Evolutionary conservation across 768 basidiomycete genomes (phyloP).

Genomic region (Naganishia onofrii): DNA sequence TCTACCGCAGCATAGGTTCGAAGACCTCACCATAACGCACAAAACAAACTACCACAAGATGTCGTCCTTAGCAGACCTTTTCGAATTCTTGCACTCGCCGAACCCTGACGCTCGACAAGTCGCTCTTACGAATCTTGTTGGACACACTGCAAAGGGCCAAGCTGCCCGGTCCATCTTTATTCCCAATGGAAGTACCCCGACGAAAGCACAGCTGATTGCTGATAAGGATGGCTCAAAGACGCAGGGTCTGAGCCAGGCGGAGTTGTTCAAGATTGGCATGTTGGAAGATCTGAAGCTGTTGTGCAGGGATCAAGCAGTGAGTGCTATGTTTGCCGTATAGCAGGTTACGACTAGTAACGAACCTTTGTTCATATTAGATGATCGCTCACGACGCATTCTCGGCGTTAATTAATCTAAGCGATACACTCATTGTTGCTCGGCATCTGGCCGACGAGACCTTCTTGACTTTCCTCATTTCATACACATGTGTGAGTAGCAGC

Average conservation of each 20-base stretch:
- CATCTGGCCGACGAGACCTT: constrained; percentile 71
- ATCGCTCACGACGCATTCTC: constrained; percentile 93
- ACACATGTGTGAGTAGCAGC: constrained; percentile 73
- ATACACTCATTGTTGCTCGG: constrained; percentile 67
- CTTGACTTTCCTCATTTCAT: constrained; percentile 76
- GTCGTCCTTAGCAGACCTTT: constrained; percentile 60
- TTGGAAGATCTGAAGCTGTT: constrained; percentile 77
- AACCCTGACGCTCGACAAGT: constrained; percentile 85
- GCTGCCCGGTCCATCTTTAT: constrained; percentile 75
- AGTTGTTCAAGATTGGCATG: constrained; percentile 57
- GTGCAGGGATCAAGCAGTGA: constrained; percentile 81
- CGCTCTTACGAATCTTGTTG: constrained; percentile 76
- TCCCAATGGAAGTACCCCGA: constrained; percentile 61
- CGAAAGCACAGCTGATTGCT: constrained; percentile 53
- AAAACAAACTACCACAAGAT: constrained; percentile 31
- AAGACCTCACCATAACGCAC: not conserved
- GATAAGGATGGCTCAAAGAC: constrained; percentile 34
- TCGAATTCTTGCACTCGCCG: constrained; percentile 77
- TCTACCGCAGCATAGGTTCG: no score
- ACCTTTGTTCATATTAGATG: constrained; percentile 56
- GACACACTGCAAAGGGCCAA: constrained; percentile 71
- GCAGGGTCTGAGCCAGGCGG: constrained; percentile 53
- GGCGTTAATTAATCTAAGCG: constrained; percentile 88
- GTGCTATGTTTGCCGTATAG: constrained; percentile 36
- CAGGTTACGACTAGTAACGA: not conserved